Evolutionary conservation across 331 rosid genomes (phyloP).

Genomic region (Malus hybrid): DNA sequence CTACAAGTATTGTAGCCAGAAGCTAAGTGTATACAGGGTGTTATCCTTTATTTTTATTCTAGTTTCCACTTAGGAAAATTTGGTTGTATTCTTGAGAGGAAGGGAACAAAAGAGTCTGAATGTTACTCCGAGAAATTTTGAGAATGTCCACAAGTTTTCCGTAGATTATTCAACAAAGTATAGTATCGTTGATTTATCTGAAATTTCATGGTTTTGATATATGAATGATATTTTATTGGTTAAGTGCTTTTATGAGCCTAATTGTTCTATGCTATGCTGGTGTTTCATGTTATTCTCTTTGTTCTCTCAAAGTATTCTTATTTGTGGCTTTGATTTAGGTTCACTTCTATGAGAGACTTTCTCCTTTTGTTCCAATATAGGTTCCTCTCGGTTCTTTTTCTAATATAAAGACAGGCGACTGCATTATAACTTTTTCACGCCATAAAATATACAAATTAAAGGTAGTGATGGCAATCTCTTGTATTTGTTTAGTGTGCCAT

Average conservation of each 20-base stretch:
- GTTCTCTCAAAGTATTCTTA: neutral
- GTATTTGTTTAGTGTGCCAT: neutral
- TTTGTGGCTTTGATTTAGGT: conserved; percentile 39
- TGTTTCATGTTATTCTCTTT: conserved; percentile 13
- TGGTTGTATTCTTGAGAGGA: neutral
- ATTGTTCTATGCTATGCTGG: neutral
- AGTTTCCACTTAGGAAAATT: neutral
- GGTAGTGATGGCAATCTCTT: conserved; percentile 32
- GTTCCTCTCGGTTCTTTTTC: conserved; percentile 73
- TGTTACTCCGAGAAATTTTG: neutral
- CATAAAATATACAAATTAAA: conserved; percentile 49
- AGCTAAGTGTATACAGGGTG: neutral
- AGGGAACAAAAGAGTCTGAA: neutral
- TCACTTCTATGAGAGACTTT: conserved; percentile 71
- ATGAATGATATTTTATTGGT: neutral
- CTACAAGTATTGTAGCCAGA: neutral
- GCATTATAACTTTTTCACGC: conserved; percentile 86
- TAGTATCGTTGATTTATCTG: neutral
- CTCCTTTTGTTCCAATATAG: conserved; percentile 68
- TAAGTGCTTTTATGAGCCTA: neutral
- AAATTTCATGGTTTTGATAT: neutral
- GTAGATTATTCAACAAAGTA: neutral
- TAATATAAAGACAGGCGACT: conserved; percentile 70
- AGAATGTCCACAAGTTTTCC: neutral
- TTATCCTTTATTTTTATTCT: neutral